These are phyloP conservation scores for Phytophthora capsici DNA, from an alignment of 352 stramenopile species.

Conservation along the genomic window DNA sequence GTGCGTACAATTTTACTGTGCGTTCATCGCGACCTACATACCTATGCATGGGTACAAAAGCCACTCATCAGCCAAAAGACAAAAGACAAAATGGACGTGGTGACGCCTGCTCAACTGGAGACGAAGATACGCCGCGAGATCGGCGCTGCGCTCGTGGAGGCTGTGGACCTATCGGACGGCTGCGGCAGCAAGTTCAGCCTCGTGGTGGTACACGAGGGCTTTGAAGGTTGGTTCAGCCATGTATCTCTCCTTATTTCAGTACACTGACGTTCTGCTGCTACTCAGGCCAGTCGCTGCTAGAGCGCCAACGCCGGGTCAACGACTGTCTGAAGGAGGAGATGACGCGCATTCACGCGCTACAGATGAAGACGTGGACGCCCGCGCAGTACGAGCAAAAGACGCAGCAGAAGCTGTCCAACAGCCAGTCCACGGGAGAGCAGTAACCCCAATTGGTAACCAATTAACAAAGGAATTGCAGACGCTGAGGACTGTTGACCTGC, in stretches of 20 bases:
- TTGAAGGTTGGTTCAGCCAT: conserved; percentile 57
- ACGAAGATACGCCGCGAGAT: conserved; percentile 69
- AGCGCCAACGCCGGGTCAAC: conserved; percentile 82
- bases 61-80: background rate
- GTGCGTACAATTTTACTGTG: too few species aligned
- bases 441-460: conserved; percentile 28
- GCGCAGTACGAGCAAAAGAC: conserved; percentile 87
- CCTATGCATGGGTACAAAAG: too few species aligned
- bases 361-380: conserved; percentile 89
- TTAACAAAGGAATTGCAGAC: background rate
- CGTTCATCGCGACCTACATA: too few species aligned
- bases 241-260: background rate
- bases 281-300: conserved; percentile 72
- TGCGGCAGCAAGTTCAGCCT: conserved; percentile 87
- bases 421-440: conserved; percentile 61
- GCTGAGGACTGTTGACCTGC: background rate
- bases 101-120: conserved; percentile 62
- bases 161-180: conserved; percentile 80
- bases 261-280: background rate
- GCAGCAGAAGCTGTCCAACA: conserved; percentile 57
- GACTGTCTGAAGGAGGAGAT: conserved; percentile 86
- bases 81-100: conserved; percentile 42
- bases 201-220: conserved; percentile 81
- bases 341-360: conserved; percentile 83
- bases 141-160: conserved; percentile 70